Evolutionary conservation across 768 basidiomycete genomes (phyloP).

Genomic region (Leccinum subgranulosum): DNA sequence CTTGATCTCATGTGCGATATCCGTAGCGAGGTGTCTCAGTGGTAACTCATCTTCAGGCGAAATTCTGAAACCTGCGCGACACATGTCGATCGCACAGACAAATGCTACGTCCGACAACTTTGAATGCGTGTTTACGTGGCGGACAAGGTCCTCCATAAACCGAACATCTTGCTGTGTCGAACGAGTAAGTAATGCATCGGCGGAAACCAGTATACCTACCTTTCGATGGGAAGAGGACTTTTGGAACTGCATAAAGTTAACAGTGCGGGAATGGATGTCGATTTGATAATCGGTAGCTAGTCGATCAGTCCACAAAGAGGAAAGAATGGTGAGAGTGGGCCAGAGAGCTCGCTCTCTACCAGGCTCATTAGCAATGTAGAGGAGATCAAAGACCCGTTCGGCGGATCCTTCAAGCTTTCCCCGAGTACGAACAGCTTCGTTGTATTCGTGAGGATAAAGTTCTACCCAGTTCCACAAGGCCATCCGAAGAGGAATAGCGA

Average conservation of each 20-base stretch:
- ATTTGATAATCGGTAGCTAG: slow-evolving; percentile 55
- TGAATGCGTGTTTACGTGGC: slow-evolving; percentile 50
- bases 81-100: slow-evolving; percentile 74
- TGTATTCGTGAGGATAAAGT: slow-evolving; percentile 73
- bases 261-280: slow-evolving; percentile 31
- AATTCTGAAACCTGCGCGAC: slow-evolving; percentile 60
- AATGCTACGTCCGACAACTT: slow-evolving; percentile 66
- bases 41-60: slow-evolving; percentile 57
- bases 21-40: slow-evolving; percentile 60
- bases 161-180: slow-evolving; percentile 39
- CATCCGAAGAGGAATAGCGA: slow-evolving; percentile 68
- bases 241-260: slow-evolving; percentile 28
- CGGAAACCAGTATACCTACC: slow-evolving; percentile 7
- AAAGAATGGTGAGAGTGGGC: slow-evolving; percentile 76
- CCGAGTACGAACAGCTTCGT: slow-evolving; percentile 60
- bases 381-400: slow-evolving; percentile 81
- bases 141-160: slow-evolving; percentile 62
- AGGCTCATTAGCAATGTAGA: slow-evolving; percentile 49
- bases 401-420: slow-evolving; percentile 75
- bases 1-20: slow-evolving; percentile 80
- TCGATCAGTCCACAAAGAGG: slow-evolving; percentile 74
- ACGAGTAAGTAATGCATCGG: background rate
- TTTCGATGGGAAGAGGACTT: slow-evolving; percentile 32
- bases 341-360: slow-evolving; percentile 58
- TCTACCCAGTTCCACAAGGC: slow-evolving; percentile 93